These are phyloP conservation scores for Beauveria sp. DNA, from an alignment of 2,329 filamentous ascomycete species.

Conservation along the genomic window DNA sequence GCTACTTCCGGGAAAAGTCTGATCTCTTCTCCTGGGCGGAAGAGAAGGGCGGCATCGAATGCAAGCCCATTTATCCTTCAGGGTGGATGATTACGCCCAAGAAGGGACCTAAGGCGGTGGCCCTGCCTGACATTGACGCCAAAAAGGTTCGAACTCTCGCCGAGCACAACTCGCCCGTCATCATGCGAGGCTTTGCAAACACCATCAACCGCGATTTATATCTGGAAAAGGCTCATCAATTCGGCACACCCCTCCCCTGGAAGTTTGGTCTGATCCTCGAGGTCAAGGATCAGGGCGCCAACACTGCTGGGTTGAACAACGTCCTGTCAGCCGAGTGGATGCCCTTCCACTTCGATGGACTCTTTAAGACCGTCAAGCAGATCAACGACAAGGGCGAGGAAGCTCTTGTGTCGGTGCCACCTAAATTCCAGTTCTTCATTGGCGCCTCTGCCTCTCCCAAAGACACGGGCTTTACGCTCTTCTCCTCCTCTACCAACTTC, in stretches of 20 bases:
- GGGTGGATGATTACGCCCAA: constrained; percentile 34
- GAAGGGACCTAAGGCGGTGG: constrained; percentile 23
- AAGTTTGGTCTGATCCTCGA: constrained; percentile 45
- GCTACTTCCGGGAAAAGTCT: constrained; percentile 43
- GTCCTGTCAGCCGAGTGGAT: constrained; percentile 46
- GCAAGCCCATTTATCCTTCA: constrained; percentile 40
- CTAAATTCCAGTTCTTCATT: constrained; percentile 46
- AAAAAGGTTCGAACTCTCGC: constrained; percentile 37
- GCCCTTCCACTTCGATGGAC: constrained; percentile 51
- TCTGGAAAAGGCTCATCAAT: constrained; percentile 35
- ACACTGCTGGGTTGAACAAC: constrained; percentile 40
- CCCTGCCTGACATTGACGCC: constrained; percentile 36
- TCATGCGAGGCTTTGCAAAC: constrained; percentile 44
- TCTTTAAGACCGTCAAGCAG: constrained; percentile 44
- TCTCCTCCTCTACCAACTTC: constrained; percentile 42
- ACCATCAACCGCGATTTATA: constrained; percentile 38
- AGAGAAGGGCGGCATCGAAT: constrained; percentile 28
- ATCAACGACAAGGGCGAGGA: constrained; percentile 30
- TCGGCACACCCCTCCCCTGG: constrained; percentile 42
- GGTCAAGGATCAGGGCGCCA: constrained; percentile 39
- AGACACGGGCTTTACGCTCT: constrained; percentile 46
- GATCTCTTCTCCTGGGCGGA: constrained; percentile 34
- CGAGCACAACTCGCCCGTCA: constrained; percentile 43
- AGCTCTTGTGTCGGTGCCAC: constrained; percentile 34
- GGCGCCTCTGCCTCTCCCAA: constrained; percentile 37